These are phyloP conservation scores for Chrysoporthe cubensis DNA, from an alignment of 2,329 filamentous ascomycete species.

Conservation along the genomic window DNA sequence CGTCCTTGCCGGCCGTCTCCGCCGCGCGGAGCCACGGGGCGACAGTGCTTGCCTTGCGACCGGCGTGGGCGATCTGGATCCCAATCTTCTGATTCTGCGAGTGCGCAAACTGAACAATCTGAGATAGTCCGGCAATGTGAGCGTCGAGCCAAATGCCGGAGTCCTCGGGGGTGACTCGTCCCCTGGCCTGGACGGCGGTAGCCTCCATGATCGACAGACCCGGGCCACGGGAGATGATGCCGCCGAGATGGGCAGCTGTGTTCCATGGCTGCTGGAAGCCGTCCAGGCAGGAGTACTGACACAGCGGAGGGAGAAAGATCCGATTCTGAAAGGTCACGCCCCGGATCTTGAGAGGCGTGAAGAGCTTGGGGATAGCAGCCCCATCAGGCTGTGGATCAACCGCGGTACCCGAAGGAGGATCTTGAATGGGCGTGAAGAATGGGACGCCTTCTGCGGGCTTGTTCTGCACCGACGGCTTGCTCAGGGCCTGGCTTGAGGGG, in stretches of 20 bases:
- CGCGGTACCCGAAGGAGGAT: constrained; percentile 44
- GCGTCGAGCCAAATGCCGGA: constrained; percentile 43
- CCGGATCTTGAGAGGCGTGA: constrained; percentile 49
- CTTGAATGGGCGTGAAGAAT: constrained; percentile 47
- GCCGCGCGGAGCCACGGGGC: constrained; percentile 60
- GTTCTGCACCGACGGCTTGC: constrained; percentile 29
- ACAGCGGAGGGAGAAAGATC: constrained; percentile 52
- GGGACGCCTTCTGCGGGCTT: constrained; percentile 40
- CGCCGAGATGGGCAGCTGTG: constrained; percentile 43
- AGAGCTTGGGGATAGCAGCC: constrained; percentile 43
- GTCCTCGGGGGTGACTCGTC: constrained; percentile 42
- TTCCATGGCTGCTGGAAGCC: constrained; percentile 50
- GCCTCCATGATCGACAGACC: constrained; percentile 40
- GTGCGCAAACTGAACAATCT: constrained; percentile 48
- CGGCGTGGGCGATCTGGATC: constrained; percentile 73
- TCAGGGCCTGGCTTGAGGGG: constrained; percentile 15
- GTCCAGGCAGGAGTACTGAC: constrained; percentile 49
- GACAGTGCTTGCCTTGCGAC: constrained; percentile 56
- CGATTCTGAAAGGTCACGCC: constrained; percentile 50
- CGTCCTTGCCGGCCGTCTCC: constrained; percentile 51
- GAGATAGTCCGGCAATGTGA: constrained; percentile 41
- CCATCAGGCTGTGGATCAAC: constrained; percentile 40
- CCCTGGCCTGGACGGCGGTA: constrained; percentile 37
- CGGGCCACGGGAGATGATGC: constrained; percentile 41
- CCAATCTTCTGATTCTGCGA: constrained; percentile 65